Evolutionary conservation across 2,329 filamentous ascomycete genomes (phyloP).

Genomic region (Allantophomopsis lycopodina): DNA sequence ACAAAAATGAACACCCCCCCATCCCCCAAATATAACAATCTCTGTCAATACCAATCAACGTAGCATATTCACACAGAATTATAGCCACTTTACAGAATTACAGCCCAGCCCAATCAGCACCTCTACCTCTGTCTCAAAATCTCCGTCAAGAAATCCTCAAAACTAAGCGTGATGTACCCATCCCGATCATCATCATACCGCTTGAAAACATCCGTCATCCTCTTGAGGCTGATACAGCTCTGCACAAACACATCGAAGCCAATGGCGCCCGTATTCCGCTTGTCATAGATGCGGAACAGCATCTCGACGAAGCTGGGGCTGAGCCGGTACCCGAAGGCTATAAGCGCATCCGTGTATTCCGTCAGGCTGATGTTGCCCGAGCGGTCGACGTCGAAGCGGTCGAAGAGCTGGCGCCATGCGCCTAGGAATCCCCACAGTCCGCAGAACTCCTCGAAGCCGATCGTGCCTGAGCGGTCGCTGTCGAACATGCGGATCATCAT

Average conservation of each 20-base stretch:
- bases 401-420: slow-evolving; percentile 87
- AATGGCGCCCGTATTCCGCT: slow-evolving; percentile 55
- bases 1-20: no score
- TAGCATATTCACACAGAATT: no score
- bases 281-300: slow-evolving; percentile 83
- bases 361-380: slow-evolving; percentile 73
- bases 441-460: slow-evolving; percentile 93
- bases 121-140: slow-evolving; percentile 44
- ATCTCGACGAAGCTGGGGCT: slow-evolving; percentile 72
- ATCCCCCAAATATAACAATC: no score
- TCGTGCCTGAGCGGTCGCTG: slow-evolving; percentile 73
- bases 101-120: no score
- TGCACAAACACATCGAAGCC: slow-evolving; percentile 97
- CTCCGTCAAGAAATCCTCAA: slow-evolving; percentile 70
- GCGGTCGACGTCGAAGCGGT: slow-evolving; percentile 82
- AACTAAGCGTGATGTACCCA: slow-evolving; percentile 76
- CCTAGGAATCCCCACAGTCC: slow-evolving; percentile 92
- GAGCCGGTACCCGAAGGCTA: slow-evolving; percentile 87
- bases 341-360: slow-evolving; percentile 82
- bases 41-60: no score
- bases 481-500: slow-evolving; percentile 99
- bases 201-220: slow-evolving; percentile 99
- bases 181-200: slow-evolving; percentile 96
- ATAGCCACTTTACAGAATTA: no score
- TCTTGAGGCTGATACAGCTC: slow-evolving; percentile 89